phyloP scores from a whole-genome alignment of 139 green algal genomes.

The Coelastrella sp. region DNA sequence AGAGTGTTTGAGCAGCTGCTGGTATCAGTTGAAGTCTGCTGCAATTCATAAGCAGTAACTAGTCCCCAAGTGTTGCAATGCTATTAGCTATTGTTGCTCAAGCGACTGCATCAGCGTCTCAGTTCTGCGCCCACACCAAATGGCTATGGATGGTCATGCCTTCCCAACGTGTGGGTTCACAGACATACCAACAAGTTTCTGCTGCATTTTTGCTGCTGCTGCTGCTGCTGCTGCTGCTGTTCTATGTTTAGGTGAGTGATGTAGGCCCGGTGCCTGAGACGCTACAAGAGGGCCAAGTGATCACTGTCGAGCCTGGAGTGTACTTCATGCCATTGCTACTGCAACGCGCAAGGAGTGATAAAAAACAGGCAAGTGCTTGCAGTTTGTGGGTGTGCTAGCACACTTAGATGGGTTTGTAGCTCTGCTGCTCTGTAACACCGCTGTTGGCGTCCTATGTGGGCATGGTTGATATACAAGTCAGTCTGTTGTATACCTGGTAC shows the following conservation, averaged over 20 bases:
- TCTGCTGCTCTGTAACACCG: neutral
- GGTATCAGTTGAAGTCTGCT: no score
- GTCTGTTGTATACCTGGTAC: neutral
- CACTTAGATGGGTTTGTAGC: neutral
- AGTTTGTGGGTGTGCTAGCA: neutral
- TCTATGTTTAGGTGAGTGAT: conserved; percentile 6
- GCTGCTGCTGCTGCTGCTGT: neutral
- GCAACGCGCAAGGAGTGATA: neutral
- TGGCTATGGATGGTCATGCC: no score
- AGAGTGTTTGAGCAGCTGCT: neutral
- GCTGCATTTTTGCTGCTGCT: no score
- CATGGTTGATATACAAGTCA: neutral
- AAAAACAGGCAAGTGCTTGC: conserved; percentile 27
- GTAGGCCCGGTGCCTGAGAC: conserved; percentile 18
- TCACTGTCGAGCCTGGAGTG: conserved; percentile 36
- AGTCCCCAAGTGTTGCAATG: no score
- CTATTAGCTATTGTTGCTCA: no score
- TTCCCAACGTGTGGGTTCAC: no score
- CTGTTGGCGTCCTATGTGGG: neutral
- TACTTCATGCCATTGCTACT: conserved; percentile 48
- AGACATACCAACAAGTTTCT: no score
- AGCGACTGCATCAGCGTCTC: no score
- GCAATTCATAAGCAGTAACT: no score
- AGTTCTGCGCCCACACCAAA: no score
- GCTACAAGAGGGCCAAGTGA: conserved; percentile 25